Conservation (phyloP, 1,284 basidiomycete genomes). For the Inonotus obliquus region DNA sequence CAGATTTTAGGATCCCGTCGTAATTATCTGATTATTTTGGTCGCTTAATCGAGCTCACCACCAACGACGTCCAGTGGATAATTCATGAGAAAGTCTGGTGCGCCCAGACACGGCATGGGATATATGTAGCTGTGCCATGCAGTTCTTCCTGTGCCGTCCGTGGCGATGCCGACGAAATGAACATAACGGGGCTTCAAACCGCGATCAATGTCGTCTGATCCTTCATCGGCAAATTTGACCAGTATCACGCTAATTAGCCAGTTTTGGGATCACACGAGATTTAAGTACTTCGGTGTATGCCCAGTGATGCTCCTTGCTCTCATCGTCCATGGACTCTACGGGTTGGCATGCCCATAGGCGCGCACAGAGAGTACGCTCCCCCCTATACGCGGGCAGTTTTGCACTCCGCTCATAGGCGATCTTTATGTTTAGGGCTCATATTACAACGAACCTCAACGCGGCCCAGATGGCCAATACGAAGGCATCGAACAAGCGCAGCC, state of each 20-base stretch:
- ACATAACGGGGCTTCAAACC: background rate
- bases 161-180: background rate
- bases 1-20: too few relatives aligned
- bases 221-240: background rate
- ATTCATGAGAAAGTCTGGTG: too few relatives aligned
- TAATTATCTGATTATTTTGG: too few relatives aligned
- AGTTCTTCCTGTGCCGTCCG: too few relatives aligned
- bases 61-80: too few relatives aligned
- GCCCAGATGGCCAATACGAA: slow-evolving; percentile 45
- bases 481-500: slow-evolving; percentile 55
- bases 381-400: background rate
- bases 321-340: slow-evolving; percentile 12
- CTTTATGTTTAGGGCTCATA: slow-evolving; percentile 10
- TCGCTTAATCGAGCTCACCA: too few relatives aligned
- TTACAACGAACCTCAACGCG: slow-evolving; percentile 33
- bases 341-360: slow-evolving; percentile 16
- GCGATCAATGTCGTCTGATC: background rate
- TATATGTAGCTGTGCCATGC: too few relatives aligned
- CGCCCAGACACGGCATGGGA: too few relatives aligned
- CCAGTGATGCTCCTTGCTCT: background rate
- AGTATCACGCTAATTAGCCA: background rate
- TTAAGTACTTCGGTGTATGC: background rate
- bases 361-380: slow-evolving; percentile 6
- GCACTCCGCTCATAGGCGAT: background rate
- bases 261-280: background rate